Percentiles rank a stretch among this genome's conserved stretches.
Conservation (phyloP, 306 rosid species). For the Geum urbanum region DNA sequence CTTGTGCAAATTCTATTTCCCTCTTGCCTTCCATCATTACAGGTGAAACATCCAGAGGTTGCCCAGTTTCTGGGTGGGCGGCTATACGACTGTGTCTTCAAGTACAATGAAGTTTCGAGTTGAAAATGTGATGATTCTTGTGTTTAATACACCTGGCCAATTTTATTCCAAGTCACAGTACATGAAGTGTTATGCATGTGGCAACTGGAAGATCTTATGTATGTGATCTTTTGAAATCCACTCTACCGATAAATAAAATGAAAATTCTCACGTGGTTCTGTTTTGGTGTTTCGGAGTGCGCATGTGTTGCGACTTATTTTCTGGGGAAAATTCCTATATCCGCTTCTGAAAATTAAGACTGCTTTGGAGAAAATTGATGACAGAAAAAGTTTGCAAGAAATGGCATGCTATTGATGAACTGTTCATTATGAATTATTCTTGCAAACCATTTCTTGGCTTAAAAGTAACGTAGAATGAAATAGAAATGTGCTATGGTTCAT, state of each 20-base stretch:
- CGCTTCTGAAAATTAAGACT: too few relatives aligned
- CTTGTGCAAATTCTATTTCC: neutral
- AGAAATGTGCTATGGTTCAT: neutral
- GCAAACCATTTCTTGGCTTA: too few relatives aligned
- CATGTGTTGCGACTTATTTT: neutral
- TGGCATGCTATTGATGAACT: too few relatives aligned
- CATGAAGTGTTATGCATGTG: slow-evolving; percentile 5
- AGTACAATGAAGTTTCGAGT: slow-evolving; percentile 64
- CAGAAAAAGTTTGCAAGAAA: too few relatives aligned
- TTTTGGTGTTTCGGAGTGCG: too few relatives aligned
- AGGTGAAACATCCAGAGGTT: slow-evolving; percentile 94
- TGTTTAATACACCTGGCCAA: slow-evolving; percentile 21
- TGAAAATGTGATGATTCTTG: slow-evolving; percentile 25
- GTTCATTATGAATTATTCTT: too few relatives aligned
- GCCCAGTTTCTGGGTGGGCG: slow-evolving; percentile 94
- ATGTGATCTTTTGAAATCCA: slow-evolving; percentile 9
- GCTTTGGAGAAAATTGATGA: too few relatives aligned
- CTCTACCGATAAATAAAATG: slow-evolving; percentile 13
- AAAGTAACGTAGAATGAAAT: too few relatives aligned
- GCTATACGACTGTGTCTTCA: slow-evolving; percentile 85
- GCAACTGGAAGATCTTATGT: slow-evolving; percentile 12
- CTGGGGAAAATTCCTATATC: too few relatives aligned
- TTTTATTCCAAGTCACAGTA: slow-evolving; percentile 13
- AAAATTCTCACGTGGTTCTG: neutral
- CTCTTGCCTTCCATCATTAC: slow-evolving; percentile 17